A percentile compares a stretch with the other conserved stretches of the same genome.
phyloP scores from a whole-genome alignment of 257 asterid species.

The Hygrophila difformis region DNA sequence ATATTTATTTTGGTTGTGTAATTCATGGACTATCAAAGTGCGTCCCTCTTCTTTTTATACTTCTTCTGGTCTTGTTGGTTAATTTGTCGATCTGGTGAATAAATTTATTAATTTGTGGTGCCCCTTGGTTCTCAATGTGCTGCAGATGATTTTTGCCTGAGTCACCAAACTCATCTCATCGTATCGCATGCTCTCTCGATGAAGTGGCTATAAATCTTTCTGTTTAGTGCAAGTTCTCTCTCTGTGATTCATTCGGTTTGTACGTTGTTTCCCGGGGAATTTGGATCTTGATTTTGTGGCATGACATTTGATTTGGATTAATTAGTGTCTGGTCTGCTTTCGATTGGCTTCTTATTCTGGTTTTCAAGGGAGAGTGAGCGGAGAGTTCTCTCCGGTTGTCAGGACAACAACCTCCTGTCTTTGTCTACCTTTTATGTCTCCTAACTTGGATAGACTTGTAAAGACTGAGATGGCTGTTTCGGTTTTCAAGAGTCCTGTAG shows the following conservation, averaged over 20 bases:
- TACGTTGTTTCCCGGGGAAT: too few species aligned
- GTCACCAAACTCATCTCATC: too few species aligned
- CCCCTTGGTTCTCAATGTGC: constrained; percentile 1
- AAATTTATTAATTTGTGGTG: too few species aligned
- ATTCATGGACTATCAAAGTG: neutral
- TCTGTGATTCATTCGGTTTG: too few species aligned
- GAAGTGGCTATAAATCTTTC: constrained; percentile 24
- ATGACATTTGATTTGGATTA: constrained; percentile 35
- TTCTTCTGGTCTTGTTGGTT: too few species aligned
- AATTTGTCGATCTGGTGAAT: too few species aligned
- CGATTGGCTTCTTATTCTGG: constrained; percentile 54
- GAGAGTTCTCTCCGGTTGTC: constrained; percentile 41
- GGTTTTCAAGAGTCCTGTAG: constrained; percentile 60
- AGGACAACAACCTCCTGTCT: constrained; percentile 46
- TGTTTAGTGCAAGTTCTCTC: neutral
- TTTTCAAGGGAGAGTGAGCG: constrained; percentile 37
- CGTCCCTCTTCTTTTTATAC: too few species aligned
- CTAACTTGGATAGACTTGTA: constrained; percentile 76
- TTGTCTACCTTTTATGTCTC: constrained; percentile 53
- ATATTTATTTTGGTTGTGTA: neutral
- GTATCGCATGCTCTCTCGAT: constrained; percentile 33
- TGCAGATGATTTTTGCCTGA: constrained; percentile 30
- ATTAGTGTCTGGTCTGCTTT: constrained; percentile 18
- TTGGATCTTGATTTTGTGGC: constrained; percentile 19
- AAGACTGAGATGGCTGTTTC: constrained; percentile 94